Conservation (phyloP, 2,329 filamentous ascomycete species). For the Talaromyces atroroseus region DNA sequence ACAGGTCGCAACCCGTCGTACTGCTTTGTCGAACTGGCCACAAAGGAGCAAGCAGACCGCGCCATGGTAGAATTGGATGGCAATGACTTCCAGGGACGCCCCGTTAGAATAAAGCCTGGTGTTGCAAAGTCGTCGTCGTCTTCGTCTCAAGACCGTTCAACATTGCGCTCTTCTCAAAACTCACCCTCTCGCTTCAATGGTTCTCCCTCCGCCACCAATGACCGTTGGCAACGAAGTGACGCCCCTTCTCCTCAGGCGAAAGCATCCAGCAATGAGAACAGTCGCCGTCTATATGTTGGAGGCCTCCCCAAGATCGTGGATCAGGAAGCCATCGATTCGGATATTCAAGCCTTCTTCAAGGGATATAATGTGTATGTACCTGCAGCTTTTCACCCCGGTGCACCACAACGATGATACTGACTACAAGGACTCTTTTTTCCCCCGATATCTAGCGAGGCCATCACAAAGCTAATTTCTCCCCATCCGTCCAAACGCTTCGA, state of each 20-base stretch:
- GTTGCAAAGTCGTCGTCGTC: slow-evolving; percentile 54
- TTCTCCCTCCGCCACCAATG: slow-evolving; percentile 25
- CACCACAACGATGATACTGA: background rate
- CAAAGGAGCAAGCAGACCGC: slow-evolving; percentile 51
- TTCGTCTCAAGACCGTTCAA: slow-evolving; percentile 25
- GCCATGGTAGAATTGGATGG: slow-evolving; percentile 56
- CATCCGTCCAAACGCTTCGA: slow-evolving; percentile 51
- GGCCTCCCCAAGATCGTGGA: slow-evolving; percentile 41
- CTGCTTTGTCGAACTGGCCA: slow-evolving; percentile 65
- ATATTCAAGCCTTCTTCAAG: slow-evolving; percentile 42
- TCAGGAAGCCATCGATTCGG: slow-evolving; percentile 37
- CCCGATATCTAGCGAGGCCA: slow-evolving; percentile 31
- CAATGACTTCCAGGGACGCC: slow-evolving; percentile 51
- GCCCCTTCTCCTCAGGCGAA: slow-evolving; percentile 29
- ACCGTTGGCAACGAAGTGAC: slow-evolving; percentile 41
- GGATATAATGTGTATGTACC: slow-evolving; percentile 37
- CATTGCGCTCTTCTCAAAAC: slow-evolving; percentile 18
- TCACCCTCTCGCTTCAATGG: slow-evolving; percentile 13
- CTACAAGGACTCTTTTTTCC: background rate
- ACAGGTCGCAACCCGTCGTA: slow-evolving; percentile 66
- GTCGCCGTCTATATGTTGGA: slow-evolving; percentile 44
- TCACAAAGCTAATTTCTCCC: slow-evolving; percentile 54
- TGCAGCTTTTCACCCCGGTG: background rate
- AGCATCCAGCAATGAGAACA: slow-evolving; percentile 29
- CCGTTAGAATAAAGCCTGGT: slow-evolving; percentile 61